Conservation (phyloP, 495 filamentous ascomycete species). For the Acidiella bohemica region DNA sequence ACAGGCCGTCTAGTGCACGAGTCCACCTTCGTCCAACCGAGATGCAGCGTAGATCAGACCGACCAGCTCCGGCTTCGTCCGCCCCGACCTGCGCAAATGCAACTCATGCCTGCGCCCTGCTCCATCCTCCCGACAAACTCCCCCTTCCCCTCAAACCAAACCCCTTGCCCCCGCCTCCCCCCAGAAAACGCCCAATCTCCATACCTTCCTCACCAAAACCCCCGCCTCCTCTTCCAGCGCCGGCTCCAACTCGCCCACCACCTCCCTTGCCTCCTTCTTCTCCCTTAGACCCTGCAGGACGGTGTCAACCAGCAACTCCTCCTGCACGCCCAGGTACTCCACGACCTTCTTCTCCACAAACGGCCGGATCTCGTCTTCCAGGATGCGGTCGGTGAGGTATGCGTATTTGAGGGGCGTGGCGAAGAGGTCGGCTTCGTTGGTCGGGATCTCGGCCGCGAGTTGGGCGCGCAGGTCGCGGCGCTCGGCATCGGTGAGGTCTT, state of each 20-base stretch:
- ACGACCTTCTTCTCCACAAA: slow-evolving; percentile 98
- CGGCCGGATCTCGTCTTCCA: slow-evolving; percentile 77
- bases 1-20: too few relatives aligned
- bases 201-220: slow-evolving; percentile 86
- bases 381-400: slow-evolving; percentile 70
- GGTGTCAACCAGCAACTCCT: slow-evolving; percentile 87
- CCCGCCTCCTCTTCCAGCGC: slow-evolving; percentile 92
- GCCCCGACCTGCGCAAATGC: too few relatives aligned
- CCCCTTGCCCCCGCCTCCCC: slow-evolving; percentile 91
- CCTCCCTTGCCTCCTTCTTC: slow-evolving; percentile 57
- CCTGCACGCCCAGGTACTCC: slow-evolving; percentile 89
- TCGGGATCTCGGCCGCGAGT: slow-evolving; percentile 80
- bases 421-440: slow-evolving; percentile 76
- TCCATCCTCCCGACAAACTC: too few relatives aligned
- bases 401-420: slow-evolving; percentile 89
- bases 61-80: too few relatives aligned
- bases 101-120: too few relatives aligned
- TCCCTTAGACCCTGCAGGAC: slow-evolving; percentile 78
- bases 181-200: slow-evolving; percentile 98
- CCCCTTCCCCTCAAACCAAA: slow-evolving; percentile 12
- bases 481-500: slow-evolving; percentile 18
- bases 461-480: slow-evolving; percentile 49
- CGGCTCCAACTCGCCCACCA: slow-evolving; percentile 74
- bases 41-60: too few relatives aligned
- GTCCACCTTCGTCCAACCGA: too few relatives aligned